Evolutionary conservation across 371 early-diverging fungal species (phyloP), one percentile per base, ranked within the genome.

Genomic region (Thermomucor indicae-seudaticae): DNA sequence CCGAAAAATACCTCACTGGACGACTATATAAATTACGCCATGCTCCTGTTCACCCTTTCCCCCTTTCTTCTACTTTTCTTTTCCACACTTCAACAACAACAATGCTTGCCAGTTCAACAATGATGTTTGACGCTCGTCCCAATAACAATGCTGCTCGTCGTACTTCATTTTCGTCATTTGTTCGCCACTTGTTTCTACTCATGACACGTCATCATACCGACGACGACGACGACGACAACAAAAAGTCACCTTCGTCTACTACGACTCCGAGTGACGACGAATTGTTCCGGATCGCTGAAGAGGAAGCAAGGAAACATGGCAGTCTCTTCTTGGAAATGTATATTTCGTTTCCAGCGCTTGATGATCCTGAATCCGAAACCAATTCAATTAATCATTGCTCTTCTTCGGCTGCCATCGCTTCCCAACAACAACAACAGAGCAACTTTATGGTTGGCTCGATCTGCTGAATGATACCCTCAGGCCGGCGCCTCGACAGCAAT

Each of bases 321-420:
- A 57, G 57, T 27, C 32, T 41, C 19, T 57, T 57, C 47, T 29
- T 51, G 31, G 57, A 57, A 22, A 46, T 57, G 40, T 57, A 57
- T 51, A 38, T 57, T 39, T 57, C 57, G 27, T 57, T 57, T 30
- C 57, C 57, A 7, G 57, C 57, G 11, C 47, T 57, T 20, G 57
- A 57, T 42, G 57, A 57, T 40, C 46, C 46, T 19, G 57, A 57
- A 17, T 17, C 57, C 16, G 57, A 57, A 19, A 41, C 47, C 24
- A 57, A 51, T 47, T 51, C 47, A 16, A 19, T 40, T 28, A 30
- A 27, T 31, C 38, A 24, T 23, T 57, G 57, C 24, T 46, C 48
- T 45, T n/a, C n/a, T n/a, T n/a, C n/a, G n/a, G n/a, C n/a, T n/a
- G n/a, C n/a, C n/a, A n/a, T n/a, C n/a, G n/a, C n/a, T n/a, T n/a